Percentiles rank a stretch among this genome's conserved stretches.
Conservation (phyloP, 345 rosid species). For the Xanthoceras sorbifolium region DNA sequence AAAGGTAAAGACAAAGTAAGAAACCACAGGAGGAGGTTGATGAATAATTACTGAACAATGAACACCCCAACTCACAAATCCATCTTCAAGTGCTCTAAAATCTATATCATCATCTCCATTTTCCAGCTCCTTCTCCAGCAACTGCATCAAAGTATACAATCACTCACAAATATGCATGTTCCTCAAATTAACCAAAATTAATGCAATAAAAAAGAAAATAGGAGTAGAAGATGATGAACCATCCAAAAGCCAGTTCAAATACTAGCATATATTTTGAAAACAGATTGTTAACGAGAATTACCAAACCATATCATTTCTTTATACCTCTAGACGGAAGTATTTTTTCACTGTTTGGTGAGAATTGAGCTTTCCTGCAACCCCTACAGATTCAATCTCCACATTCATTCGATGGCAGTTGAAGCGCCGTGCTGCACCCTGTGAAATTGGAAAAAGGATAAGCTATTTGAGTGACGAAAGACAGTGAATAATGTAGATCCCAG, state of each 20-base stretch:
- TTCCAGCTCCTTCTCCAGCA: slow-evolving; percentile 27
- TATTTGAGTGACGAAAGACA: background rate
- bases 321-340: slow-evolving; percentile 46
- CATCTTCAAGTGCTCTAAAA: slow-evolving; percentile 42
- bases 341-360: slow-evolving; percentile 36
- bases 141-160: slow-evolving; percentile 20
- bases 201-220: background rate
- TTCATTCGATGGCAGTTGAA: slow-evolving; percentile 47
- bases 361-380: slow-evolving; percentile 41
- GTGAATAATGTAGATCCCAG: background rate
- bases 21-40: background rate
- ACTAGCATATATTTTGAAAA: background rate
- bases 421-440: slow-evolving; percentile 63
- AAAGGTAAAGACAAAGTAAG: background rate
- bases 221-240: background rate
- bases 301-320: background rate
- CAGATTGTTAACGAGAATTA: background rate
- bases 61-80: slow-evolving; percentile 40
- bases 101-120: slow-evolving; percentile 38
- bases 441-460: background rate
- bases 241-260: background rate
- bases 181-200: background rate
- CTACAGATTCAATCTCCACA: slow-evolving; percentile 52
- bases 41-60: background rate
- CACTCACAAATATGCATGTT: background rate